phyloP scores from a whole-genome alignment of 257 asterid species.

The Nicotiana obtusifolia region DNA sequence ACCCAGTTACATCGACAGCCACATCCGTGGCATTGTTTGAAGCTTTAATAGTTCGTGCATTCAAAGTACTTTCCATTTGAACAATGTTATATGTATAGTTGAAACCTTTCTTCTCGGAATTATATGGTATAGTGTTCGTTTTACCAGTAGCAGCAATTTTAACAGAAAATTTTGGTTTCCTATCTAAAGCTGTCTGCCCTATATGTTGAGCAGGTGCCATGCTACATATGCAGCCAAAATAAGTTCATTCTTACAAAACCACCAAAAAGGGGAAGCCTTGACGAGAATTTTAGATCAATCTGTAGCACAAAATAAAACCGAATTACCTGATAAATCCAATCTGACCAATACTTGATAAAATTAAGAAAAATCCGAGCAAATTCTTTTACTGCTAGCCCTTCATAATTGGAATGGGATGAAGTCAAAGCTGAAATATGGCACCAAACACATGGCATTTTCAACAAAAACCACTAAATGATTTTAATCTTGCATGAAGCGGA shows the following conservation, averaged over 20 bases:
- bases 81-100: not conserved
- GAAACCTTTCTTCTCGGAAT: not conserved
- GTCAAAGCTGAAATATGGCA: not conserved
- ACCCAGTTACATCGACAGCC: conserved; percentile 43
- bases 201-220: conserved; percentile 5
- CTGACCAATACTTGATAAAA: not conserved
- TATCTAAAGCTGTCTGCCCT: not conserved
- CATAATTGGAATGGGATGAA: not conserved
- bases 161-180: not conserved
- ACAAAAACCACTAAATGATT: not conserved
- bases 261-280: not conserved
- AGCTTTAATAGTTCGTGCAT: not conserved
- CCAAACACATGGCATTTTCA: not conserved
- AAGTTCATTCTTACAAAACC: not conserved
- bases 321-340: not conserved
- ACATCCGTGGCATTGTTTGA: conserved; percentile 20
- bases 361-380: not conserved
- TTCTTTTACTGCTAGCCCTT: not conserved
- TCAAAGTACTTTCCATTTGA: conserved; percentile 1
- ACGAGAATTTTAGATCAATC: not conserved
- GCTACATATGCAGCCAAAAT: not conserved
- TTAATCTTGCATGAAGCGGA: not conserved
- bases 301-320: not conserved
- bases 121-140: not conserved
- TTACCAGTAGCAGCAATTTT: not conserved